Evolutionary conservation across 306 rosid genomes (phyloP).

Genomic region (Echinosophora koreensis): DNA sequence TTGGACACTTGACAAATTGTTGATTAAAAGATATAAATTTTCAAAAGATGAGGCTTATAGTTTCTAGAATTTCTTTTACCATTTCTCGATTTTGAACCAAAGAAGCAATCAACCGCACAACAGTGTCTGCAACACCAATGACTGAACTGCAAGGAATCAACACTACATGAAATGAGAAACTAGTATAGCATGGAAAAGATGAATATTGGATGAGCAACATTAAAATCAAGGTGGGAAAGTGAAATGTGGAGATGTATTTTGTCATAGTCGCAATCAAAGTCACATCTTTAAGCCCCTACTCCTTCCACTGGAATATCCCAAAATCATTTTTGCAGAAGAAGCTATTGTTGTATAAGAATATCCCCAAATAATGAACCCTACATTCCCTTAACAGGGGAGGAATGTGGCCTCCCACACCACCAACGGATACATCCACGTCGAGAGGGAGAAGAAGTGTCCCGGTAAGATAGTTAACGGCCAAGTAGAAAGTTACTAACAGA

Average conservation of each 20-base stretch:
- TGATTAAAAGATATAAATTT: constrained; percentile 77
- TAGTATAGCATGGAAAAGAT: constrained; percentile 60
- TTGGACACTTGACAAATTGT: constrained; percentile 75
- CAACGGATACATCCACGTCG: too few species aligned
- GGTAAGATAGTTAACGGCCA: too few species aligned
- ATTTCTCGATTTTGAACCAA: constrained; percentile 78
- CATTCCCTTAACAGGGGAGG: too few species aligned
- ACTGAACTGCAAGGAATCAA: constrained; percentile 54
- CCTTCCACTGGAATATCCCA: not conserved
- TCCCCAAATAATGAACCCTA: too few species aligned
- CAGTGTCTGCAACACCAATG: constrained; percentile 89
- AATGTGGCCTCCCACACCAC: too few species aligned
- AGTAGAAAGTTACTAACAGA: too few species aligned
- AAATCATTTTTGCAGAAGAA: too few species aligned
- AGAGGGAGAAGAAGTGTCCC: too few species aligned
- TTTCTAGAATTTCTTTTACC: constrained; percentile 77
- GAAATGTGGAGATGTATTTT: not conserved
- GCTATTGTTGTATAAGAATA: too few species aligned
- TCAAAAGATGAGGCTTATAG: constrained; percentile 70
- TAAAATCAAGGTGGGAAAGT: constrained; percentile 76
- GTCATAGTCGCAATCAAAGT: too few species aligned
- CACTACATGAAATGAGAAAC: constrained; percentile 55
- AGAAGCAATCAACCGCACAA: constrained; percentile 92
- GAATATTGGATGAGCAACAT: constrained; percentile 81
- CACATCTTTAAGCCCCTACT: too few species aligned